Conservation (phyloP, 202 grass and related monocot genomes). For the Setaria viridis region DNA sequence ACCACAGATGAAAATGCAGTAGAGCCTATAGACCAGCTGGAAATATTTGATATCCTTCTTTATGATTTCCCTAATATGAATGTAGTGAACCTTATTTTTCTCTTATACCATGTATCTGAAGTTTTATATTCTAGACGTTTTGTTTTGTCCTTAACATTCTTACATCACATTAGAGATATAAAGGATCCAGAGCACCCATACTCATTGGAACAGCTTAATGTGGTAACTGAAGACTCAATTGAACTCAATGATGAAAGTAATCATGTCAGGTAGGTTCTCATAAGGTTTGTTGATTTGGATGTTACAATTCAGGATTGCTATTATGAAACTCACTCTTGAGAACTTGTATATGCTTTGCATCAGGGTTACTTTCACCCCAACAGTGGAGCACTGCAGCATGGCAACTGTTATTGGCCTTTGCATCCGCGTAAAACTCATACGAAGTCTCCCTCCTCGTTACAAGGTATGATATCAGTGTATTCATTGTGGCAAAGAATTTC, state of each 20-base stretch:
- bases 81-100: conserved; percentile 9
- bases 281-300: conserved; percentile 31
- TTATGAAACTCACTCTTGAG: not conserved
- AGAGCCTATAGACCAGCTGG: conserved; percentile 82
- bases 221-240: conserved; percentile 82
- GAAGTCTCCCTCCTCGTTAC: conserved; percentile 86
- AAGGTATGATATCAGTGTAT: conserved; percentile 57
- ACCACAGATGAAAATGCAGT: conserved; percentile 66
- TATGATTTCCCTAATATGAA: conserved; percentile 29
- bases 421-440: conserved; percentile 81
- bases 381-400: conserved; percentile 96
- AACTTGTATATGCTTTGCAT: conserved; percentile 25
- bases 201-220: conserved; percentile 94
- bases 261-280: conserved; percentile 61
- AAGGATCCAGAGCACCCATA: conserved; percentile 96
- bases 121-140: not conserved
- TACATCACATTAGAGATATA: conserved; percentile 99
- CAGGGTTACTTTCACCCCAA: conserved; percentile 95
- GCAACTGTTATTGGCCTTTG: conserved; percentile 94
- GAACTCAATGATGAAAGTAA: conserved; percentile 73
- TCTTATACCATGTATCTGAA: conserved; percentile 17
- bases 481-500: not conserved
- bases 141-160: conserved; percentile 73
- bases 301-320: not conserved
- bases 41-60: conserved; percentile 95